Evolutionary conservation across 2,329 filamentous ascomycete species (phyloP), one percentile per base, ranked within the genome.

Genomic region (Paecilomyces sp.): DNA sequence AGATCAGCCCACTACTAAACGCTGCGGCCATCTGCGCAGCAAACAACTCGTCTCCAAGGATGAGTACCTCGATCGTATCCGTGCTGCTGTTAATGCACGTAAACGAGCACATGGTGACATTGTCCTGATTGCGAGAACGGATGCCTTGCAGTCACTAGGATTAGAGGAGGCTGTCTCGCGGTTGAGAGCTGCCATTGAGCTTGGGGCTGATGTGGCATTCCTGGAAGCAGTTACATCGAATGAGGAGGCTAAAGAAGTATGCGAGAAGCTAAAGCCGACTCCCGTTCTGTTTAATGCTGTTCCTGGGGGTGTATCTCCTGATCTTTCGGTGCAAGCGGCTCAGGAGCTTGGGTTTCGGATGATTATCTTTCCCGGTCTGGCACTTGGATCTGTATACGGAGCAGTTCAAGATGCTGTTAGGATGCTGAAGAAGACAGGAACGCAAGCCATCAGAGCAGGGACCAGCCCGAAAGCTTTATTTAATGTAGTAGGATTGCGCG

Each of bases 1-100:
- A 66, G 81, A 83, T 67, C 79, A 83, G 65, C 75, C 80, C 8
- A 62, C 63, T 52, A 69, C 67, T 18, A 77, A 77, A 66, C 71
- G 75, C 18, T 78, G 76, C 63, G 74, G 75, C 1, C 74, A 77
- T 61, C 67, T 78, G 5, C 62, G 61, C 11, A 74, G 72, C 50
- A 78, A 76, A 66, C 50, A 67, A 31, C 57, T 72, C 4, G 67
- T 70, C 11, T 55, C 64, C 1, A 55, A 65, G 13, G 61, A 65
- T 1, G 63, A 65, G 24, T 72, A 62, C 55, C 57, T 65, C 22
- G 59, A 62, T 30, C 62, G 69, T 15, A 65, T 72, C 8, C 60
- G 62, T 11, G 69, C 68, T 1, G 68, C 68, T n/a, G 67, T 69
- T 4, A 63, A 66, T 2, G 71, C 75, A 7, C 71, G 75, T 15